These are phyloP conservation scores for Vanrija humicola DNA, from an alignment of 1,284 basidiomycete genomes.

Conservation along the genomic window DNA sequence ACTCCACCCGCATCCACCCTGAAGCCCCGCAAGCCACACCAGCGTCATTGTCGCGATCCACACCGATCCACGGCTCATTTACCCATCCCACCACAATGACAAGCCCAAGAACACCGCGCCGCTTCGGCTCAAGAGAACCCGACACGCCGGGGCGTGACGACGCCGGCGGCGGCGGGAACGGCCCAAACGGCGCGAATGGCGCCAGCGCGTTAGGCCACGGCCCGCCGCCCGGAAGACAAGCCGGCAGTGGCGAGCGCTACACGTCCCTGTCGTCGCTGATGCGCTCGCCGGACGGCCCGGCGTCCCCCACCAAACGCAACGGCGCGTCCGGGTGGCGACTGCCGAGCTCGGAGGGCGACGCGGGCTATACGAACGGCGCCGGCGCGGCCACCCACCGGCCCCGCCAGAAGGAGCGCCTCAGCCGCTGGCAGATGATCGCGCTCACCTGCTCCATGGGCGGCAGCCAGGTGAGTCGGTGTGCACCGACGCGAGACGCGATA, in stretches of 20 bases:
- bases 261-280: constrained; percentile 38
- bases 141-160: no score
- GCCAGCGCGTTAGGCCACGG: background rate
- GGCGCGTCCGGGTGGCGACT: background rate
- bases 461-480: constrained; percentile 59
- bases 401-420: constrained; percentile 10
- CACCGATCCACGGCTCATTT: background rate
- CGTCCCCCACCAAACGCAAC: constrained; percentile 6
- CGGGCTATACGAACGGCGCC: background rate
- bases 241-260: constrained; percentile 11
- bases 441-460: constrained; percentile 60
- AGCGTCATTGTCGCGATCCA: background rate
- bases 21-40: no score
- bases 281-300: constrained; percentile 2
- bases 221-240: background rate
- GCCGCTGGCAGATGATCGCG: constrained; percentile 44
- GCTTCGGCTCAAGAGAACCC: no score
- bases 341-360: background rate
- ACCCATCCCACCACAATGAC: background rate
- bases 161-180: no score
- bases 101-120: no score
- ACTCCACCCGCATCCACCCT: no score
- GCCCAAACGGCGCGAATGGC: no score
- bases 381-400: background rate
- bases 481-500: background rate